Base-by-base conservation (phyloP, 83 land plant species). In the Isoetes engelmannii region DNA sequence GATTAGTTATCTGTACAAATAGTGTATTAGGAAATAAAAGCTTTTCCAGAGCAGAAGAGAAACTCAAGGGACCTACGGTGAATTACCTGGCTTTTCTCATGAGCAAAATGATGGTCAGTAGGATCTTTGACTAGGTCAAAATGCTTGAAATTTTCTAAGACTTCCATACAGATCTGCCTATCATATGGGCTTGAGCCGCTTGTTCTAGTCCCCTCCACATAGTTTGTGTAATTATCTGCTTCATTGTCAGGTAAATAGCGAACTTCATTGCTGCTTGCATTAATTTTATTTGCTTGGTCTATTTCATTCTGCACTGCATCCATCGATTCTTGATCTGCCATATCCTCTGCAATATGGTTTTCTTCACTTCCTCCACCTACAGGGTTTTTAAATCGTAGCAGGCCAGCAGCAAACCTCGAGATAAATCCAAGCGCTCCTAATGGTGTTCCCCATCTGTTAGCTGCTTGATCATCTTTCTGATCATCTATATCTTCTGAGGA, bases 51-150 rank as follows among this genome's bases (percentile, higher is more conserved):
- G 15, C 54, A 0, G 15, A 51, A 51, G 54, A 12, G 54, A 64
- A 51, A 45, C 15, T 48, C 45, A 37, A 5, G 37, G 9, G 67
- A 9, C 45, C 57, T 37, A 13, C 44, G 3, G 43, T 5, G 18
- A 13, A 5, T 47, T 54, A 69, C 82, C 69, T 80, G 79, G 65
- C 77, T 69, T 19, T 63, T 28, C 69, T 57, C 78, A 71, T 75
- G 42, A 9, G 61, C 65, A 73, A 87, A 90, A 48, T 87, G 84
- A 75, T 90, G 88, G 70, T 90, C 95, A 1, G 58, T 55, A 53
- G 73, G 77, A 73, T 82, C 85, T 47, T 50, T 37, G 42, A 82
- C 85, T 48, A 75, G 73, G 60, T 90, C 88, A 78, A 87, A 87
- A 53, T 71, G 71, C 68, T 59, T 74, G 67, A 90, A 83, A 6